These are phyloP conservation scores for Plasmodium blacklocki DNA, from an alignment of 169 alveolate genomes.

Conservation along the genomic window DNA sequence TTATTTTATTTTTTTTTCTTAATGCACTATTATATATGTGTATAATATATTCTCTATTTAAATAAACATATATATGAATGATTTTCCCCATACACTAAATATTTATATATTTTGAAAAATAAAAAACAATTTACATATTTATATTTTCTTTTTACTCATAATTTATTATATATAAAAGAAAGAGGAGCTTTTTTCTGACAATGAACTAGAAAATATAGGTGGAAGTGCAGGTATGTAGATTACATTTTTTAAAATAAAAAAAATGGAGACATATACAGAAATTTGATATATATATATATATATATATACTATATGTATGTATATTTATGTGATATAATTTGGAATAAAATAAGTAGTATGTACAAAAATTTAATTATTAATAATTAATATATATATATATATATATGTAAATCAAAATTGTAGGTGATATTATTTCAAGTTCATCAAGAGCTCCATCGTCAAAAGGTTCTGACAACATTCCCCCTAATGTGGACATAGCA, in stretches of 20 bases:
- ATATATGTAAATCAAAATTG: conserved; percentile 6
- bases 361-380: no score
- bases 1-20: no score
- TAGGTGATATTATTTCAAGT: conserved; percentile 70
- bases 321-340: no score
- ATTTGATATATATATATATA: no score
- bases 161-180: conserved; percentile 34
- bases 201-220: conserved; percentile 69
- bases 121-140: not conserved
- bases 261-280: not conserved
- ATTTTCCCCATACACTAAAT: no score
- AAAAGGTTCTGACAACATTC: conserved; percentile 6
- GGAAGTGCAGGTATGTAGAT: conserved; percentile 71
- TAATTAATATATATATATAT: no score
- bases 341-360: no score
- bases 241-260: conserved; percentile 3
- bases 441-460: conserved; percentile 49
- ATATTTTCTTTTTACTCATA: conserved; percentile 8
- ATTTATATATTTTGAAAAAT: not conserved
- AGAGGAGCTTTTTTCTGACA: conserved; percentile 41
- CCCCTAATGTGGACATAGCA: conserved; percentile 46
- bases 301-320: no score
- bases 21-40: no score
- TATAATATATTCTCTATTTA: no score
- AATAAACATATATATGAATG: no score